Conservation (phyloP, 2,329 filamentous ascomycete genomes). For the Emericellopsis atlantica region DNA sequence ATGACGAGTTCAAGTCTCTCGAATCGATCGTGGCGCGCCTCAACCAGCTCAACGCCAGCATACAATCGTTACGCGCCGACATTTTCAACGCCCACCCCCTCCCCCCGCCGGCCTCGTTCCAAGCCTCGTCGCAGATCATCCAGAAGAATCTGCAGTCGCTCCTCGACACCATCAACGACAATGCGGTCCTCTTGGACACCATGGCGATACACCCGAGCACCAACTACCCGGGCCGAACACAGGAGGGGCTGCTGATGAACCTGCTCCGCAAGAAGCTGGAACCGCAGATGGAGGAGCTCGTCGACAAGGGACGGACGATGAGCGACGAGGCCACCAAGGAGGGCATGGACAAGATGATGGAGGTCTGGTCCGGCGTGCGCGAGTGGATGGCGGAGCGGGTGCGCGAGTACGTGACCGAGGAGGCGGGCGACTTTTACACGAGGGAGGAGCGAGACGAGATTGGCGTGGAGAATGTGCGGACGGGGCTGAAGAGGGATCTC, state of each 20-base stretch:
- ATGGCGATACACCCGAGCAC: conserved; percentile 66
- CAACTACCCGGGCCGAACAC: conserved; percentile 58
- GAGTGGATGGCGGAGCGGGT: conserved; percentile 27
- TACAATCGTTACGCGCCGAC: conserved; percentile 49
- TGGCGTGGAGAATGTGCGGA: conserved; percentile 59
- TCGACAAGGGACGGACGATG: conserved; percentile 47
- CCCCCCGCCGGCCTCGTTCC: conserved; percentile 60
- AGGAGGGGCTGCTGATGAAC: conserved; percentile 52
- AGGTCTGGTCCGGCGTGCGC: conserved; percentile 41
- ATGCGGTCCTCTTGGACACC: conserved; percentile 54
- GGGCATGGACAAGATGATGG: conserved; percentile 28
- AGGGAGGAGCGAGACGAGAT: conserved; percentile 48
- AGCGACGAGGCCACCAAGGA: conserved; percentile 29
- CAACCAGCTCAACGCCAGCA: conserved; percentile 54
- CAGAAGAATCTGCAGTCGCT: conserved; percentile 58
- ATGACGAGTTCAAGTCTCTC: conserved; percentile 53
- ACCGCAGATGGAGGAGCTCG: conserved; percentile 61
- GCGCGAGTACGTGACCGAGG: conserved; percentile 25
- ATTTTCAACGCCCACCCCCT: conserved; percentile 52
- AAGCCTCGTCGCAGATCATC: conserved; percentile 60
- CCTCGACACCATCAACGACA: conserved; percentile 49
- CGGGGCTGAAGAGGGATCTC: conserved; percentile 48
- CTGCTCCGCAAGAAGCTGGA: conserved; percentile 77
- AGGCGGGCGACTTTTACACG: conserved; percentile 53
- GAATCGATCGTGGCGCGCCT: conserved; percentile 60